Evolutionary conservation across 2,329 filamentous ascomycete species (phyloP), one percentile per base, ranked within the genome.

Genomic region (Immersiporthe knoxdaviesiana): DNA sequence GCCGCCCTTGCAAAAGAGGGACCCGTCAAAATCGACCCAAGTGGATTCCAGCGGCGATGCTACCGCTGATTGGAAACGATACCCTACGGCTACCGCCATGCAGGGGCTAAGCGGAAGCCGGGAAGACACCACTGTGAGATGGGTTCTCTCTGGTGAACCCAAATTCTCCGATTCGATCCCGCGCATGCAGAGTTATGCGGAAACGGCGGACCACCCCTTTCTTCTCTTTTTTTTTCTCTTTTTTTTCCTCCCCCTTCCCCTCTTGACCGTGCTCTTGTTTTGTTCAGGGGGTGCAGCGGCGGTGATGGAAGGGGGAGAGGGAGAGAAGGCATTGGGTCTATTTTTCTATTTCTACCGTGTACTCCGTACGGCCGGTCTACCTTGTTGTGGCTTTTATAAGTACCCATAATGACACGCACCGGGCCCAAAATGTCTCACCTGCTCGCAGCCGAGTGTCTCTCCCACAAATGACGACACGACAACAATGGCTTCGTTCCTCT

Each of bases 71-170:
- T 63, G 61, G 61, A 37, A 63, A 50, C 61, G 61, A 63, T 63
- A 63, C 30, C 61, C 61, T 47, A 63, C 61, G 61, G 61, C 61
- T 63, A 63, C 61, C 61, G 61, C 61, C 30, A 10, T 63, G 56
- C 56, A 59, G 56, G 56, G 56, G 56, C 56, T 18, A 35, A 27
- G 56, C 56, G 56, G 56, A 37, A 59, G 56, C 32, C 56, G 56
- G 52, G 52, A 56, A 56, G 54, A 16, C 18, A 59, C n/a, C 32
- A 59, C 18, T 37, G 56, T 37, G 5, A 37, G 32, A 59, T 37
- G 30, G 44, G n/a, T 47, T n/a, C n/a, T 47, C 44, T n/a, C 44
- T 47, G 7, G 44, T 47, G 44, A 35, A 21, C 6, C 56, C 32
- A 37, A 59, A 59, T 37, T 59, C 32, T 35, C 56, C 56, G 56